Percentiles rank a stretch among this genome's conserved stretches.
Evolutionary conservation across 1,284 basidiomycete species (phyloP).

Genomic region (Vanrija sp.): DNA sequence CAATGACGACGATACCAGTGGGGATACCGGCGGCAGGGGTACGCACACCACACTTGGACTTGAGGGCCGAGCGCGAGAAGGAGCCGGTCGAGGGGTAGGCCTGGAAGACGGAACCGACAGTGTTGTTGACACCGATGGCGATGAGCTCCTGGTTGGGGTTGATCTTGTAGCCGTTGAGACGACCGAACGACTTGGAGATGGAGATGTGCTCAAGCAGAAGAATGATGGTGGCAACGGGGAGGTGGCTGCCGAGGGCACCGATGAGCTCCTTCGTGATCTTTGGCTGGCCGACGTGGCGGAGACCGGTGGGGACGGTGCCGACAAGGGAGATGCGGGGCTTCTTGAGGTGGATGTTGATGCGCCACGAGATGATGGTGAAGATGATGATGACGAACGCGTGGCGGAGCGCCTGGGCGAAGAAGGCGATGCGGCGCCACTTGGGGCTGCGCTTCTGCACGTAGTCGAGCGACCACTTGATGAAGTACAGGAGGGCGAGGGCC

Average conservation of each 20-base stretch:
- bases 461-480: slow-evolving; percentile 65
- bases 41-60: slow-evolving; percentile 92
- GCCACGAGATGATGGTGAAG: slow-evolving; percentile 77
- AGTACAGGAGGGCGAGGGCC: slow-evolving; percentile 62
- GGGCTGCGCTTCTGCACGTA: slow-evolving; percentile 65
- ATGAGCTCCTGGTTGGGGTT: slow-evolving; percentile 96
- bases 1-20: slow-evolving; percentile 82
- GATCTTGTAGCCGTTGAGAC: slow-evolving; percentile 95
- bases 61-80: slow-evolving; percentile 93
- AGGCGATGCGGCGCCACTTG: slow-evolving; percentile 66
- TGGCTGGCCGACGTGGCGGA: slow-evolving; percentile 72
- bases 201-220: slow-evolving; percentile 95
- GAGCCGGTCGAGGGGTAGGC: slow-evolving; percentile 97
- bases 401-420: slow-evolving; percentile 78
- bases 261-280: slow-evolving; percentile 64
- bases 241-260: slow-evolving; percentile 64
- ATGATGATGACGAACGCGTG: slow-evolving; percentile 84
- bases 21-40: slow-evolving; percentile 87
- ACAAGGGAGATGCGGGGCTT: slow-evolving; percentile 77
- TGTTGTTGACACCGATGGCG: slow-evolving; percentile 81
- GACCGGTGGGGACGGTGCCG: slow-evolving; percentile 73
- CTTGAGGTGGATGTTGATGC: slow-evolving; percentile 69
- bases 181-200: slow-evolving; percentile 92
- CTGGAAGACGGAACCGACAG: slow-evolving; percentile 73
- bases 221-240: slow-evolving; percentile 92